phyloP scores from a whole-genome alignment of 2,329 filamentous ascomycete genomes.

The Allantophomopsis cytisporea region DNA sequence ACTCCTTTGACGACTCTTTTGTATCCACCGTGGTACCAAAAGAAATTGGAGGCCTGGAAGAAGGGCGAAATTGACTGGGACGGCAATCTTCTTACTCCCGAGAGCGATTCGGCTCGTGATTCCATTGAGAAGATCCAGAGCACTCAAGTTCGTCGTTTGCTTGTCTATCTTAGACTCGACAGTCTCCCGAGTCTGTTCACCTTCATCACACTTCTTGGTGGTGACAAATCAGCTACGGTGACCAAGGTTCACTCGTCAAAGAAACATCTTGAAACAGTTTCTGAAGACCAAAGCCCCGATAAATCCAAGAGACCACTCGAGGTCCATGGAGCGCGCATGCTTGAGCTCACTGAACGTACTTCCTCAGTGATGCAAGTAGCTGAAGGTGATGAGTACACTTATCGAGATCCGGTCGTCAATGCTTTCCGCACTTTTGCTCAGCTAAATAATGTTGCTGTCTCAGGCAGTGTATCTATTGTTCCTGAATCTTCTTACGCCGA shows the following conservation, averaged over 20 bases:
- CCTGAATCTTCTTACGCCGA: constrained; percentile 69
- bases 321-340: constrained; percentile 64
- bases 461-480: constrained; percentile 68
- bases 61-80: constrained; percentile 88
- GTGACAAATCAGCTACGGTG: constrained; percentile 22
- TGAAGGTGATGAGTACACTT: constrained; percentile 60
- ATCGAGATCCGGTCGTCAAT: constrained; percentile 75
- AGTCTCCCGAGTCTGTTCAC: constrained; percentile 73
- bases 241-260: constrained; percentile 21
- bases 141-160: constrained; percentile 45
- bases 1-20: constrained; percentile 62
- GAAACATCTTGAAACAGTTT: constrained; percentile 12
- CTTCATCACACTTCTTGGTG: constrained; percentile 68
- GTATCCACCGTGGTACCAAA: constrained; percentile 67
- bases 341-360: constrained; percentile 82
- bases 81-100: constrained; percentile 29
- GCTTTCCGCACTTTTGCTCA: constrained; percentile 82
- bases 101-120: constrained; percentile 17
- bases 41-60: constrained; percentile 61
- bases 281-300: constrained; percentile 12
- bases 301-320: constrained; percentile 11
- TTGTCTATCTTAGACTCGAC: constrained; percentile 75
- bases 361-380: constrained; percentile 93
- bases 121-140: constrained; percentile 32
- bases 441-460: constrained; percentile 70